A percentile compares a stretch with the other conserved stretches of the same genome.
These are phyloP conservation scores for Sisymbrium irio DNA, from an alignment of 345 rosid genomes.

Conservation along the genomic window DNA sequence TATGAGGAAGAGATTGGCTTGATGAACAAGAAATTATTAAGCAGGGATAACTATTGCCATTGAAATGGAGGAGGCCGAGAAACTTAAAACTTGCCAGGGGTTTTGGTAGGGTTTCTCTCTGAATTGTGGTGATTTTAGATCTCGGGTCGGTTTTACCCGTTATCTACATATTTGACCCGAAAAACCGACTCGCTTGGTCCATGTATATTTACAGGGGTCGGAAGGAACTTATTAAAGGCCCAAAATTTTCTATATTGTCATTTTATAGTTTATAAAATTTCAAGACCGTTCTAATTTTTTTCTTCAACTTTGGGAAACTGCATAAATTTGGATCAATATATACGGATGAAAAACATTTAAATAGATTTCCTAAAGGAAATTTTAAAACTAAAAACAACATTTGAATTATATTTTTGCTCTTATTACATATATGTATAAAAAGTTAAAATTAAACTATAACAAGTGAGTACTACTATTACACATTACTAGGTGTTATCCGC, in stretches of 20 bases:
- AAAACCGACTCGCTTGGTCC: neutral
- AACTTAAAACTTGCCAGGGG: slow-evolving; percentile 29
- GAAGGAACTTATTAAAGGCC: too few relatives aligned
- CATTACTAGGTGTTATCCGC: slow-evolving; percentile 8
- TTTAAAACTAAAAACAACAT: neutral
- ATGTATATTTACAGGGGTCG: neutral
- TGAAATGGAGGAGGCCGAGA: slow-evolving; percentile 9
- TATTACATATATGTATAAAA: neutral
- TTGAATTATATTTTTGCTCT: neutral
- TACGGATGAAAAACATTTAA: neutral
- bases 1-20: slow-evolving; percentile 25
- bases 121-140: neutral
- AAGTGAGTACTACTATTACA: neutral
- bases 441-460: slow-evolving; percentile 14
- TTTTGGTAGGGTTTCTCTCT: slow-evolving; percentile 52
- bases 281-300: neutral
- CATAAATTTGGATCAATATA: neutral
- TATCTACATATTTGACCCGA: slow-evolving; percentile 3
- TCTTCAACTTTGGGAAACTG: neutral
- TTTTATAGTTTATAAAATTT: neutral
- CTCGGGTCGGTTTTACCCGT: slow-evolving; percentile 31
- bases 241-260: neutral
- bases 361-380: neutral
- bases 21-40: slow-evolving; percentile 33
- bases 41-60: slow-evolving; percentile 14